Percentiles rank a stretch among this genome's conserved stretches.
Conservation (phyloP, 352 stramenopile species). For the Bremia lactucae region DNA sequence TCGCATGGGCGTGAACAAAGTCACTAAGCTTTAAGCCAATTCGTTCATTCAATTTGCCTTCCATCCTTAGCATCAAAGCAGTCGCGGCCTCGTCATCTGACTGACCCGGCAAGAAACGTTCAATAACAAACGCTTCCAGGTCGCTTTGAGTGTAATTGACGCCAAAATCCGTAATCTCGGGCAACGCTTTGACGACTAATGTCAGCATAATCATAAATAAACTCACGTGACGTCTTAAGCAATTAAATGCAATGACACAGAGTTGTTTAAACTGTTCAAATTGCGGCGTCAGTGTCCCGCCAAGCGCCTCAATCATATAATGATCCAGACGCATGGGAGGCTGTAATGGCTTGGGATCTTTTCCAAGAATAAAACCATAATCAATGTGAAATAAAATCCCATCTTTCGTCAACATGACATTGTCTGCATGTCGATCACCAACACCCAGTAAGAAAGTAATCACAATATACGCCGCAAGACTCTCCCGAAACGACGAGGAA, state of each 20-base stretch:
- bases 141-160: constrained; percentile 81
- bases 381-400: constrained; percentile 99
- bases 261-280: constrained; percentile 83
- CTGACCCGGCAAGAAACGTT: constrained; percentile 73
- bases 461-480: constrained; percentile 96
- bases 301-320: constrained; percentile 81
- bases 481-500: constrained; percentile 79
- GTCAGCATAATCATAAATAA: constrained; percentile 83
- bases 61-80: constrained; percentile 73
- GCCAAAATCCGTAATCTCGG: constrained; percentile 79
- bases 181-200: constrained; percentile 69
- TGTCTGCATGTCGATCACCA: constrained; percentile 97
- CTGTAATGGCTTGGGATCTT: constrained; percentile 96
- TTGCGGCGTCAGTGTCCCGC: constrained; percentile 63
- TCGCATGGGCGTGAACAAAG: constrained; percentile 78
- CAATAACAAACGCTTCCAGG: constrained; percentile 73
- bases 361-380: constrained; percentile 97
- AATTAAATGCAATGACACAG: constrained; percentile 84
- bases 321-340: constrained; percentile 95
- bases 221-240: constrained; percentile 72
- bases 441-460: constrained; percentile 99
- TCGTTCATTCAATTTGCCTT: constrained; percentile 80
- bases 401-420: constrained; percentile 95
- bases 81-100: constrained; percentile 73
- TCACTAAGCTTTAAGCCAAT: constrained; percentile 80